Evolutionary conservation across 768 basidiomycete species (phyloP), one percentile per base, ranked within the genome.

Genomic region (Tricholomella constricta): DNA sequence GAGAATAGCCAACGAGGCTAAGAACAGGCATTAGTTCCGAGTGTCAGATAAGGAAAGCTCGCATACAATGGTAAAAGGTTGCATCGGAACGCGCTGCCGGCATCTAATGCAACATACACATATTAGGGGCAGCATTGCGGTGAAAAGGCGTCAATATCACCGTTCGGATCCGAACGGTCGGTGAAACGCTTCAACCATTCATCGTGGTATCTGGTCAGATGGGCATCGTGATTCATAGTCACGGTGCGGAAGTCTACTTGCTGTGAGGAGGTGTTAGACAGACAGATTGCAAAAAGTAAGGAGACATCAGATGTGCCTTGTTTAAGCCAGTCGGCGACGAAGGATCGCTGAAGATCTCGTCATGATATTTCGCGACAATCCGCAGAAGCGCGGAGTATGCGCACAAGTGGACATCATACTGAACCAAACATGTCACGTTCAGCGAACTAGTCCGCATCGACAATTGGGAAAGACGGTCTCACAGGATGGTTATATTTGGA

Each of bases 391-490:
- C 78, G 1, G 88, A 83, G 61, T 91, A 88, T 20, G 79, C 86
- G 60, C 87, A 91, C 22, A 91, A 71, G 55, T 91, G 88, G 40
- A 91, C 71, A 60, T 91, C 89, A 61, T 84, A 86, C 87, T 89
- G 48, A 14, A 40, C 10, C 23, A 17, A 12, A 2, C 12, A 35
- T 10, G 40, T 52, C 25, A 37, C n/a, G 31, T 10, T 45, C 32
- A 56, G 52, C 60, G 35, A 35, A n/a, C n/a, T 40, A 20, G 34
- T n/a, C 12, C 20, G 23, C 25, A 20, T 15, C 38, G 25, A 12
- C 46, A 25, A 15, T 20, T 9, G 10, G 12, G n/a, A 23, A 44
- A 25, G 19, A 45, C 22, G 19, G 15, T 62, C 72, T 41, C 61
- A 86, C 87, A 44, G 76, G 67, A 61, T 77, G 76, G 57, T 85